A percentile compares a stretch with the other conserved stretches of the same genome.
Conservation (phyloP, 306 rosid genomes). For the Rubus idaeus region DNA sequence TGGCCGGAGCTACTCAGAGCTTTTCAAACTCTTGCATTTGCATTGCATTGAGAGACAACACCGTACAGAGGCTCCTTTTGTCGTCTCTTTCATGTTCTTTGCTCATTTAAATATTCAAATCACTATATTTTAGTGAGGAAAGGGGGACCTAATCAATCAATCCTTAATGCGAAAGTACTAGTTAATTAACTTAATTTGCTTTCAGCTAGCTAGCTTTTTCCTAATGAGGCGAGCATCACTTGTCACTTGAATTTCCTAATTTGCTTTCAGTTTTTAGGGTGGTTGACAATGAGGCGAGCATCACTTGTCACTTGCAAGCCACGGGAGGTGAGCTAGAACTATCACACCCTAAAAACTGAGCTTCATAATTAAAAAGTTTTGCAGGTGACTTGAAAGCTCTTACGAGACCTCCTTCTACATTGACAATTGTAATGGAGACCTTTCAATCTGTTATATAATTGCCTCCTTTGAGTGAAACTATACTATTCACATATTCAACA, state of each 20-base stretch:
- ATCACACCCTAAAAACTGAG: neutral
- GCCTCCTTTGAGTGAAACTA: too few relatives aligned
- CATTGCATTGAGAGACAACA: neutral
- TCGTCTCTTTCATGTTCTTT: constrained; percentile 12
- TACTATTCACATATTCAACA: too few relatives aligned
- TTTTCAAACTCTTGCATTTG: neutral
- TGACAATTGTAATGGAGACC: neutral
- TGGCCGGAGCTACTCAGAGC: neutral
- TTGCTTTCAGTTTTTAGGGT: too few relatives aligned
- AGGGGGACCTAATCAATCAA: neutral
- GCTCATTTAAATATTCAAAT: neutral
- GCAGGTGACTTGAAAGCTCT: neutral
- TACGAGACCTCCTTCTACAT: neutral
- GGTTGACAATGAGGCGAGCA: too few relatives aligned
- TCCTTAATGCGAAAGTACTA: neutral
- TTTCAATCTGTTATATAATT: neutral
- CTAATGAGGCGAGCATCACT: too few relatives aligned
- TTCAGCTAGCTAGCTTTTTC: neutral
- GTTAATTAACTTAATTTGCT: neutral
- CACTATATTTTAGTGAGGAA: neutral
- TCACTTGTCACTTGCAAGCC: too few relatives aligned
- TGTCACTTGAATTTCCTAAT: too few relatives aligned
- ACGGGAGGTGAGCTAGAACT: neutral
- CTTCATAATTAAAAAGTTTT: neutral
- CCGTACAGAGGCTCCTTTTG: constrained; percentile 10